Evolutionary conservation across 2,329 filamentous ascomycete species (phyloP).

Genomic region (Colletotrichum simmondsii): DNA sequence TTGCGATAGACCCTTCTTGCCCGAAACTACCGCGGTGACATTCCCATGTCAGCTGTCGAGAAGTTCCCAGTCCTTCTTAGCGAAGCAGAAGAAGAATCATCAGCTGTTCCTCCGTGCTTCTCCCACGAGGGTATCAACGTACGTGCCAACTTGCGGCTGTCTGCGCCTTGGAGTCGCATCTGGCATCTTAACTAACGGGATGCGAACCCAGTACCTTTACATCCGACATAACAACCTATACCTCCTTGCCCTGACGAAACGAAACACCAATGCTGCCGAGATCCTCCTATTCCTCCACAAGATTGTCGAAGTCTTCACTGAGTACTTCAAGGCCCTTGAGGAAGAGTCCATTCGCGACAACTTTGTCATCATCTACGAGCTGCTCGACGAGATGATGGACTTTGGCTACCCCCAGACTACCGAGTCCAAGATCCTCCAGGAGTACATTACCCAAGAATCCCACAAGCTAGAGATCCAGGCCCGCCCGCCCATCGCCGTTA

Average conservation of each 20-base stretch:
- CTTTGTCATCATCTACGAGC: slow-evolving; percentile 98
- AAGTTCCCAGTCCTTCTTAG: slow-evolving; percentile 96
- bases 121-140: slow-evolving; percentile 99
- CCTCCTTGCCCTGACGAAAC: slow-evolving; percentile 95
- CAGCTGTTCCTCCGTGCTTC: slow-evolving; percentile 96
- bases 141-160: slow-evolving; percentile 47
- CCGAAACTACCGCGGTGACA: slow-evolving; percentile 97
- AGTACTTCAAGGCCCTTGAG: slow-evolving; percentile 99
- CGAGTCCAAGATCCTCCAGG: slow-evolving; percentile 97
- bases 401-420: slow-evolving; percentile 99
- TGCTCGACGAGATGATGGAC: slow-evolving; percentile 99
- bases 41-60: slow-evolving; percentile 98
- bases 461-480: slow-evolving; percentile 98
- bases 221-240: slow-evolving; percentile 99
- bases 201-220: slow-evolving; percentile 82
- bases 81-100: slow-evolving; percentile 99
- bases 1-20: slow-evolving; percentile 86
- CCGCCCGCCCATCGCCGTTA: slow-evolving; percentile 95
- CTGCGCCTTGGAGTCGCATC: slow-evolving; percentile 24
- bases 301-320: slow-evolving; percentile 97
- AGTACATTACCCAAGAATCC: slow-evolving; percentile 99
- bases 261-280: slow-evolving; percentile 98
- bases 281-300: slow-evolving; percentile 98
- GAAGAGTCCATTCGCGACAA: slow-evolving; percentile 99
- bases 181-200: slow-evolving; percentile 32